Base-by-base conservation (phyloP, 768 basidiomycete species). In the Chiua virens region DNA sequence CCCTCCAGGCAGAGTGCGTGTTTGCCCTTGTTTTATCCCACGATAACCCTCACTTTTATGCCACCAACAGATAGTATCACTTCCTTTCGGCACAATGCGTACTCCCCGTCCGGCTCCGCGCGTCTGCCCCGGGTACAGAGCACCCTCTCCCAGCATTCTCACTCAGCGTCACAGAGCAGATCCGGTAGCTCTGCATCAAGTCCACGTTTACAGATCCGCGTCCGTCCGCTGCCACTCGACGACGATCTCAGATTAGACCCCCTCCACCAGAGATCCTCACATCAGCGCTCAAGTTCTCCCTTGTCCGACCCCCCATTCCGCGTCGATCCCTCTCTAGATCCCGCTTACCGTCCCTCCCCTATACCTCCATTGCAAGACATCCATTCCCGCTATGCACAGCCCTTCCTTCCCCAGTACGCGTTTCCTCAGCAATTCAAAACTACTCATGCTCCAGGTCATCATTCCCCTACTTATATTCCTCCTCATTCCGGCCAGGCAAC, bases 141-240 rank as follows among this genome's bases (percentile, higher is more conserved):
- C 59, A 63, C 54, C 14, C 43, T 68, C 45, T 62, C 67, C 13
- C 46, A 67, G 18, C 40, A 49, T 39, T 63, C 74, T 22, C 53
- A 65, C 9, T 77, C 77, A 11, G 59, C 64, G 8, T 66, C 76
- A 5, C 74, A 77, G 40, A 80, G 79, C 41, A 70, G 71, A 42
- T 70, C 75, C 0, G 75, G 71, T 28, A 80, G 78, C 58, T 65
- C 73, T 18, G 73, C 76, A 5, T 80, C 81, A 11, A 83, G 81
- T 49, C 81, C 81, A 14, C 71, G 65, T 39, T 44, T 73, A 14
- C 64, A 65, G 50, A 45, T 71, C 35, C 70, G 76, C 53, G 74
- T 71, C 20, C 69, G 72, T 52, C 67, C 74, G 17, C 58, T 81
- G 39, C 76, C 75, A 0, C 69, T 61, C 3, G 79, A 81, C 34